Evolutionary conservation across 805 yeast genomes (phyloP).

Genomic region (Nakazawaea ernobii): DNA sequence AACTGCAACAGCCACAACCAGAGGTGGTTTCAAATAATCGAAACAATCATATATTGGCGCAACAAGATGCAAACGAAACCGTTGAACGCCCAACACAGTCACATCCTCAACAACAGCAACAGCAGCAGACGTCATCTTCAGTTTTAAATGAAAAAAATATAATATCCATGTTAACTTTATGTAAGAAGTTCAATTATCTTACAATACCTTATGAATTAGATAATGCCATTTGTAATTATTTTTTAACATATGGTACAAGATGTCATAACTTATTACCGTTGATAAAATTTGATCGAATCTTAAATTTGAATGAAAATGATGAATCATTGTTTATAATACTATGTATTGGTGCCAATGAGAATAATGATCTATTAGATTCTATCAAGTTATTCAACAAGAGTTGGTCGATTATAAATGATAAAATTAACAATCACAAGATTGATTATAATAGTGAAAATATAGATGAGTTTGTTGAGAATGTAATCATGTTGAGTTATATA

Average conservation of each 20-base stretch:
- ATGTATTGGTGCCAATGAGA: slow-evolving; percentile 38
- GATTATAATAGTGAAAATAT: slow-evolving; percentile 24
- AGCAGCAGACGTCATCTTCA: slow-evolving; percentile 2
- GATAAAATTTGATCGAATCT: slow-evolving; percentile 13
- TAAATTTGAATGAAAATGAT: slow-evolving; percentile 24
- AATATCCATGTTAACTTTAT: slow-evolving; percentile 25
- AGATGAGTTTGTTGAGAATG: slow-evolving; percentile 36
- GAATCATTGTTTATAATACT: slow-evolving; percentile 38
- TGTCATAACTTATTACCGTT: slow-evolving; percentile 25
- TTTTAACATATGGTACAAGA: slow-evolving; percentile 20
- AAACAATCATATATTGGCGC: background rate
- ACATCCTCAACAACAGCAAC: slow-evolving; percentile 12
- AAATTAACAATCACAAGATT: slow-evolving; percentile 21
- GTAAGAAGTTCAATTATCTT: slow-evolving; percentile 23
- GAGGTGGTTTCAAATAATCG: background rate
- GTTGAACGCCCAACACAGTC: too few relatives aligned
- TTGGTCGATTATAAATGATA: slow-evolving; percentile 33
- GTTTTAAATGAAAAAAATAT: slow-evolving; percentile 23
- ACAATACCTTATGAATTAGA: slow-evolving; percentile 14
- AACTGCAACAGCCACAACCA: background rate
- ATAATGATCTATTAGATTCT: slow-evolving; percentile 27
- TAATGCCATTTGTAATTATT: slow-evolving; percentile 21
- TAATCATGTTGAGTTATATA: slow-evolving; percentile 38
- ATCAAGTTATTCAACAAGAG: slow-evolving; percentile 34
- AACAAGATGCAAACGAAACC: too few relatives aligned